Base-by-base conservation (phyloP, 495 filamentous ascomycete genomes). In the Diplogelasinospora grovesii region DNA sequence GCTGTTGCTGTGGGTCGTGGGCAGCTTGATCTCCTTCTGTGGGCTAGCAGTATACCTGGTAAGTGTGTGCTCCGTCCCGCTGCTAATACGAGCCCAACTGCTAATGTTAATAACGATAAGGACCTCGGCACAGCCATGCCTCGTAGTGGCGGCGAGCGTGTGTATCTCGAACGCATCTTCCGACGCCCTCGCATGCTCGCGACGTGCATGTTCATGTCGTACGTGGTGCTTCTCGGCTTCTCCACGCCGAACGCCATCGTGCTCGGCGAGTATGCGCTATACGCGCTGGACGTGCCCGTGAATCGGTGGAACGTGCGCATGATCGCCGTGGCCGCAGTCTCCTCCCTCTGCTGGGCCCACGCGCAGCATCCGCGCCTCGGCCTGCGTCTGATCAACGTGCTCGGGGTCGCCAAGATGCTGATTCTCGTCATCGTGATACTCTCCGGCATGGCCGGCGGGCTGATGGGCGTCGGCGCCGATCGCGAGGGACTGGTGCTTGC, bases 241-340 rank as follows among this genome's bases (percentile, higher is more conserved):
- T 66, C 63, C 10, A 70, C 77, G 2, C 72, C 70, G 3, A 85
- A 85, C 57, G 77, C 75, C 27, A 72, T 85, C 33, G 74, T 81
- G 4, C 81, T 85, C 22, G 81, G 80, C 35, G 63, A 77, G 44
- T 85, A 85, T 44, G 71, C 78, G 21, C 72, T 85, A 50, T 74
- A 75, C 44, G 81, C 79, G 0, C 62, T 74, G 0, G 64, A 58
- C 41, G 52, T 73, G 5, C 69, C 70, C 22, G 35, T 46, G 10
- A 71, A 74, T 43, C 65, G 73, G 11, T 84, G 78, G 74, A 72
- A 74, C 22, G 73, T 77, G 25, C 75, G 79, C 21, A 70, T 65
- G 5, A 71, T 83, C 41, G 81, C 71, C 4, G 57, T 83, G 8
- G 73, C 67, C 0, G 73, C 79, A 0, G 66, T 73, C 9, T 61